Evolutionary conservation across 805 yeast genomes (phyloP), one percentile per base, ranked within the genome.

Genomic region (Danielia reshetovae): DNA sequence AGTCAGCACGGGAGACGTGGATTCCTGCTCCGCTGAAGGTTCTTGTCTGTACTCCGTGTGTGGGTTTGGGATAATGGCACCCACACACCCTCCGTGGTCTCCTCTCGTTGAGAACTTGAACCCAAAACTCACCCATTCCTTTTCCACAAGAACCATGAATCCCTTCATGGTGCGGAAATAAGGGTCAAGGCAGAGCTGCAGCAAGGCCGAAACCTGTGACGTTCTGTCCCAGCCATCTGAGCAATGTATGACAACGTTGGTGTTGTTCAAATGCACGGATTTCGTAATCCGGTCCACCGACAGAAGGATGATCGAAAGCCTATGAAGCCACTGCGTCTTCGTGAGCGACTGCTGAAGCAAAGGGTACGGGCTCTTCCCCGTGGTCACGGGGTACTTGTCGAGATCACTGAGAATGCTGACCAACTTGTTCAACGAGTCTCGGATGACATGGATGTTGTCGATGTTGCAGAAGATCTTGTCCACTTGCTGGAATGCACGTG

Each of bases 151-250:
- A 0, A 79, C 73, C 62, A 84, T 81, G 52, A 93, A 88, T 3
- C 98, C 98, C 38, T 87, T 82, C 3, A 85, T 45, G 0, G 97
- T 89, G 45, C 98, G 70, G 58, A 72, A 93, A 54, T 76, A 86
- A 1, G 97, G 97, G 56, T 93, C 97, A 7, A 89, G 65, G 52
- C 96, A 85, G 4, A 93, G 60, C 59, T 90, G 90, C 16, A 89
- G 76, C 41, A 93, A 62, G 2, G 96, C 81, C 5, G 88, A 73
- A 1, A 89, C 75, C 54, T 93, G 97, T 0, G 97, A 78, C 0
- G 98, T 93, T 38, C 98, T 68, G 55, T 93, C 98, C 98, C 98
- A 93, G 1, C 98, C 98, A 63, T 93, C 98, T 1, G 97, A 87
- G 56, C 98, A 93, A 62, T 93, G 98, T 5, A 93, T 74, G 7